A percentile compares a stretch with the other conserved stretches of the same genome.
These are phyloP conservation scores for Geranium incanum DNA, from an alignment of 441 rosid species.

Conservation along the genomic window DNA sequence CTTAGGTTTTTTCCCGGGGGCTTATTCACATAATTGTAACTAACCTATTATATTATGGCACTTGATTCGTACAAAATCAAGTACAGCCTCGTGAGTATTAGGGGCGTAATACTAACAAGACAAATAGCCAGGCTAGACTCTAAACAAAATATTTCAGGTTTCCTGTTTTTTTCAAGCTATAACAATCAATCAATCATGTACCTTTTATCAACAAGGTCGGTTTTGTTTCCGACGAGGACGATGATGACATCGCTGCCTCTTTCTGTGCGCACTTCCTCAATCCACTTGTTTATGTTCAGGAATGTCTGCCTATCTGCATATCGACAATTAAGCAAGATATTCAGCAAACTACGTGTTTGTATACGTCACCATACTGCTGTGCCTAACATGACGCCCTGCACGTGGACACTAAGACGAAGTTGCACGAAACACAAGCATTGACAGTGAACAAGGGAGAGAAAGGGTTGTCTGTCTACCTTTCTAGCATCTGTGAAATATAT, in stretches of 20 bases:
- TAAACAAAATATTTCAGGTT: background rate
- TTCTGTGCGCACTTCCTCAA: slow-evolving; percentile 75
- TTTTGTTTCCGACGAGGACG: slow-evolving; percentile 83
- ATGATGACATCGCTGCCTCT: slow-evolving; percentile 73
- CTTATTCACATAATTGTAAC: background rate
- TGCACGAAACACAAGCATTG: background rate
- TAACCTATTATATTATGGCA: background rate
- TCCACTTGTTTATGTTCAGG: slow-evolving; percentile 74
- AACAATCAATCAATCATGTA: slow-evolving; percentile 12
- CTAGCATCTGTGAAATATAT: background rate
- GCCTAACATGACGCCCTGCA: no score
- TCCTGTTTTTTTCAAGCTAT: background rate
- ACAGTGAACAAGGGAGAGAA: background rate
- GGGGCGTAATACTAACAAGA: background rate
- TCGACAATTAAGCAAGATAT: slow-evolving; percentile 11
- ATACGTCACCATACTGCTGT: background rate
- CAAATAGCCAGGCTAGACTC: background rate
- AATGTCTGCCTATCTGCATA: slow-evolving; percentile 67
- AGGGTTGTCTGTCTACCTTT: background rate
- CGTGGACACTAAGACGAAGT: background rate
- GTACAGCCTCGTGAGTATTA: background rate
- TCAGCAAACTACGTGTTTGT: background rate
- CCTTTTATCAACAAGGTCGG: slow-evolving; percentile 87
- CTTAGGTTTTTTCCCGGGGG: background rate
- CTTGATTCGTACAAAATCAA: background rate